phyloP scores from a whole-genome alignment of 148 eudicot genomes.

The Amaranthus cruentus region DNA sequence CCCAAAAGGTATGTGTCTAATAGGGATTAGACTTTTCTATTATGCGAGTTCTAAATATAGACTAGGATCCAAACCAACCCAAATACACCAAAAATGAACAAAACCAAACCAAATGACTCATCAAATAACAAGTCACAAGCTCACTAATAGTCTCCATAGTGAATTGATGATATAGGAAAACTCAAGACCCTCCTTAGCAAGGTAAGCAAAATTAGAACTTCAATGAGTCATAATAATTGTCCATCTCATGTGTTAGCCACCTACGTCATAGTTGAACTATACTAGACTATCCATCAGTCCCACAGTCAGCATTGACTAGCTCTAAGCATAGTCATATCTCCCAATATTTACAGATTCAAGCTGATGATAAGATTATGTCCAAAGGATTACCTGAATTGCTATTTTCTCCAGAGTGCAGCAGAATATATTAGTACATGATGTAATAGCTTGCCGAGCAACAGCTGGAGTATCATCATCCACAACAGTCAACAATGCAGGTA shows the following conservation, averaged over 20 bases:
- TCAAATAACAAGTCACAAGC: background rate
- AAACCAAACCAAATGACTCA: too few relatives aligned
- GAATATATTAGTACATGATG: slow-evolving; percentile 64
- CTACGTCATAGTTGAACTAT: background rate
- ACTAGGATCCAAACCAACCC: too few relatives aligned
- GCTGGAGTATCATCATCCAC: slow-evolving; percentile 86
- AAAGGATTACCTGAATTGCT: slow-evolving; percentile 57
- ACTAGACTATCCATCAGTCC: background rate
- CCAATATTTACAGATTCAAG: background rate
- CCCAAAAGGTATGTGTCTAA: too few relatives aligned
- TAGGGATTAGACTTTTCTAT: too few relatives aligned
- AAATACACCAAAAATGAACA: too few relatives aligned
- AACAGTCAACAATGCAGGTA: slow-evolving; percentile 51
- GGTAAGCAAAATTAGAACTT: background rate
- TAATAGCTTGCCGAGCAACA: slow-evolving; percentile 85
- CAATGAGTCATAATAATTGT: background rate
- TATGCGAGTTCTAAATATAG: too few relatives aligned
- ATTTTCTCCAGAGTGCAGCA: slow-evolving; percentile 60
- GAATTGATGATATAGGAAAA: background rate
- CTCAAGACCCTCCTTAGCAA: background rate
- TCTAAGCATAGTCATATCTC: background rate
- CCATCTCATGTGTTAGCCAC: background rate
- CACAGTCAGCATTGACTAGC: background rate
- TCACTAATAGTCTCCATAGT: background rate
- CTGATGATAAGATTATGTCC: background rate